Conservation (phyloP, 2,329 filamentous ascomycete genomes). For the Penicillium sp. region DNA sequence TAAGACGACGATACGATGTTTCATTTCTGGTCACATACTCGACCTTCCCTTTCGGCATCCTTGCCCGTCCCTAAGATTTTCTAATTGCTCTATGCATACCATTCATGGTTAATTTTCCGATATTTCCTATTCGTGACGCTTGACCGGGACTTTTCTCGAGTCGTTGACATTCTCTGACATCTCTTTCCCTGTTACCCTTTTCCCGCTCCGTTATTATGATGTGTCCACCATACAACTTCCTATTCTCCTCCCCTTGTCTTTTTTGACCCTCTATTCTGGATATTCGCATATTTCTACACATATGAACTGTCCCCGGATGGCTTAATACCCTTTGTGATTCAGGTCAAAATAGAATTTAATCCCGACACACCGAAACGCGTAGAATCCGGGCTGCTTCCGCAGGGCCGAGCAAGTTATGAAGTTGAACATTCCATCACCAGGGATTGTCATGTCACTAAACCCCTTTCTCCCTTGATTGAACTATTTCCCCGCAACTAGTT, state of each 20-base stretch:
- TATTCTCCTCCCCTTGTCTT: not conserved
- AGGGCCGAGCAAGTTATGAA: constrained; percentile 10
- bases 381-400: constrained; percentile 8
- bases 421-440: constrained; percentile 18
- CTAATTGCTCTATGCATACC: constrained; percentile 16
- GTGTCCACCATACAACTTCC: not conserved
- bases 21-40: constrained; percentile 10
- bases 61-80: constrained; percentile 12
- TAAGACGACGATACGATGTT: constrained; percentile 23
- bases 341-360: constrained; percentile 10
- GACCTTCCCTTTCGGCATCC: not conserved
- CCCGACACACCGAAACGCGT: constrained; percentile 5
- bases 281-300: not conserved
- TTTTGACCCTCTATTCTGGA: not conserved
- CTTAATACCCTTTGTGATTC: constrained; percentile 3
- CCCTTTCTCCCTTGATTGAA: constrained; percentile 16
- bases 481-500: not conserved
- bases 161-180: constrained; percentile 18
- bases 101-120: constrained; percentile 14
- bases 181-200: constrained; percentile 15
- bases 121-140: constrained; percentile 7
- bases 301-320: not conserved
- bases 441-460: constrained; percentile 4
- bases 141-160: constrained; percentile 5
- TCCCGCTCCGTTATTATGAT: constrained; percentile 7